Conservation (phyloP, 1,139 yeast species). For the Citeromyces hawaiiensis region DNA sequence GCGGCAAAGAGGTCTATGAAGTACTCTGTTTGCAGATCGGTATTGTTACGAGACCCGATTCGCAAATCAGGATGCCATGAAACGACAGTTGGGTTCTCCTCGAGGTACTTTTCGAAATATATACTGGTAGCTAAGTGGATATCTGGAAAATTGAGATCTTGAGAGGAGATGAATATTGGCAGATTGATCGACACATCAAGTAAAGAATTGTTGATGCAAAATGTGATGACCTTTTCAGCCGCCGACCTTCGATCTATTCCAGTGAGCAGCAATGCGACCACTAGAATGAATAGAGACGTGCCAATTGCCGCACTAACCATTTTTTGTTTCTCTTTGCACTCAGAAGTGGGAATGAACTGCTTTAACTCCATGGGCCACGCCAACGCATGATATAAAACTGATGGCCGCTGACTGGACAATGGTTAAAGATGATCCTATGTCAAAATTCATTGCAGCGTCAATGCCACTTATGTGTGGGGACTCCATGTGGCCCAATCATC, state of each 20-base stretch:
- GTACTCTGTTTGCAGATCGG: not conserved
- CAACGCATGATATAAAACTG: no score
- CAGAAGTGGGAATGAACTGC: no score
- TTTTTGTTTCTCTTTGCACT: not conserved
- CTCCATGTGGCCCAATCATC: no score
- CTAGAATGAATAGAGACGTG: not conserved
- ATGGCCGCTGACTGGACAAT: no score
- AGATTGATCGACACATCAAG: constrained; percentile 13
- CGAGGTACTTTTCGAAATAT: constrained; percentile 22
- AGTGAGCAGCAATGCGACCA: not conserved
- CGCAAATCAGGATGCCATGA: not conserved
- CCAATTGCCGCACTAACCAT: not conserved
- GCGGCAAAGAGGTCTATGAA: constrained; percentile 15
- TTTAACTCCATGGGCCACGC: no score
- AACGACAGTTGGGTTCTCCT: not conserved
- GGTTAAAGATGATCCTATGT: no score
- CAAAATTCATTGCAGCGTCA: no score
- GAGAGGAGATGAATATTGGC: constrained; percentile 20
- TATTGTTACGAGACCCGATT: not conserved
- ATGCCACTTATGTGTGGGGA: no score
- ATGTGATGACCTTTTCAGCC: constrained; percentile 5
- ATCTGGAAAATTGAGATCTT: constrained; percentile 34
- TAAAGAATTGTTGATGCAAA: constrained; percentile 13
- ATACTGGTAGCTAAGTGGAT: constrained; percentile 26
- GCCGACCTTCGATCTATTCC: not conserved